Percentiles rank a stretch among this genome's conserved stretches.
Conservation (phyloP, 2,329 filamentous ascomycete species). For the Curvularia hawaiiensis region DNA sequence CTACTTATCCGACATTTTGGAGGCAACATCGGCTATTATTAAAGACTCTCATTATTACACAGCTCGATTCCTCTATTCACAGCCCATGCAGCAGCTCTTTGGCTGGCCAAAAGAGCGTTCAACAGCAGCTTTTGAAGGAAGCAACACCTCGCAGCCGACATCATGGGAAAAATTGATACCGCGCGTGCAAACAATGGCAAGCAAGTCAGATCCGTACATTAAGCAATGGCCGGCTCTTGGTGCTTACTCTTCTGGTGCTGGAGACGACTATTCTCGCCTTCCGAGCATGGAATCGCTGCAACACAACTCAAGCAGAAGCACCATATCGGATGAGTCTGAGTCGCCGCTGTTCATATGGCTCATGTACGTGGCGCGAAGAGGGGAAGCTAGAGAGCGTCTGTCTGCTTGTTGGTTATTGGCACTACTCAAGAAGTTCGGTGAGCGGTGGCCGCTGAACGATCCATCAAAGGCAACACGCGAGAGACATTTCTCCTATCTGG, state of each 20-base stretch:
- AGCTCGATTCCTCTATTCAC: conserved; percentile 61
- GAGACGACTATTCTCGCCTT: conserved; percentile 39
- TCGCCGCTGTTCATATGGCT: conserved; percentile 57
- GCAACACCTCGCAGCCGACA: conserved; percentile 19
- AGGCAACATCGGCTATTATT: conserved; percentile 78
- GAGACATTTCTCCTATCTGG: conserved; percentile 51
- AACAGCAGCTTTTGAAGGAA: conserved; percentile 26
- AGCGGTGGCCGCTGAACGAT: conserved; percentile 45
- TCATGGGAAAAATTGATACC: conserved; percentile 47
- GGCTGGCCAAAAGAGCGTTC: conserved; percentile 36
- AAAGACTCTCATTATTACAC: conserved; percentile 79
- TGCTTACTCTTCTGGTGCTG: conserved; percentile 34
- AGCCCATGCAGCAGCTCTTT: conserved; percentile 45
- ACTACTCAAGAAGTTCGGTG: conserved; percentile 44
- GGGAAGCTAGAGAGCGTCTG: conserved; percentile 49
- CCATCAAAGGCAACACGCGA: conserved; percentile 47
- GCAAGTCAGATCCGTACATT: conserved; percentile 47
- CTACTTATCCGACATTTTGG: conserved; percentile 71
- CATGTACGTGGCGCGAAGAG: conserved; percentile 51
- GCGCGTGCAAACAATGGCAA: conserved; percentile 46
- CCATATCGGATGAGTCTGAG: conserved; percentile 50
- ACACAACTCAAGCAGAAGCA: conserved; percentile 33
- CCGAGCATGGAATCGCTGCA: conserved; percentile 41
- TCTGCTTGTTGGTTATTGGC: conserved; percentile 49
- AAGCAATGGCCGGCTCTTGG: conserved; percentile 53